These are phyloP conservation scores for Elongisporangium senticosum DNA, from an alignment of 352 stramenopile species.

Conservation along the genomic window DNA sequence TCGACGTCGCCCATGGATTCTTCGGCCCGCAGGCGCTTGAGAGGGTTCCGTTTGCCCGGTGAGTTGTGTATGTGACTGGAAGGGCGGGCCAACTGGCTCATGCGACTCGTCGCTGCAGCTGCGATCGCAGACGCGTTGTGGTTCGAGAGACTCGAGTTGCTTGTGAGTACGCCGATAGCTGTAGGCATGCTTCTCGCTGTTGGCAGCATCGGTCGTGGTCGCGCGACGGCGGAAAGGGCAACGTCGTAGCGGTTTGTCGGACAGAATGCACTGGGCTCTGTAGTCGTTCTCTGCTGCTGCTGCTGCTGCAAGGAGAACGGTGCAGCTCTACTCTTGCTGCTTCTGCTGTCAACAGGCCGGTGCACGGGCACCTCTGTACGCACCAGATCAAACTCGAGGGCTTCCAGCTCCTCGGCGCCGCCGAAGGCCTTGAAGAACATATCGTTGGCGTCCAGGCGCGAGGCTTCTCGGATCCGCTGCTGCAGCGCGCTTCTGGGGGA, in stretches of 20 bases:
- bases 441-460: conserved; percentile 36
- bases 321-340: conserved; percentile 1
- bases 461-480: conserved; percentile 42
- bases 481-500: conserved; percentile 32
- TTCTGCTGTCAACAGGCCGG: conserved; percentile 7
- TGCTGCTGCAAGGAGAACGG: neutral
- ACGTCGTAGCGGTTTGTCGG: neutral
- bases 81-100: conserved; percentile 36
- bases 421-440: conserved; percentile 72
- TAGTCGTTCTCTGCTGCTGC: conserved; percentile 5
- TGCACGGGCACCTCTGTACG: conserved; percentile 12
- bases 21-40: conserved; percentile 45
- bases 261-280: neutral
- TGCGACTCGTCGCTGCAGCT: conserved; percentile 2
- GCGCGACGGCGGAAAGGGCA: neutral
- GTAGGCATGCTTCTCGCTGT: neutral
- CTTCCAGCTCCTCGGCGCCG: conserved; percentile 35
- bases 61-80: conserved; percentile 33
- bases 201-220: neutral
- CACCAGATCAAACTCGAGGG: conserved; percentile 34
- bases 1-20: conserved; percentile 40
- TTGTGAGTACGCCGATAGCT: conserved; percentile 14
- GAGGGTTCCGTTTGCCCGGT: conserved; percentile 36
- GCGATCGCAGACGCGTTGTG: conserved; percentile 11
- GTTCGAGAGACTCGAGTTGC: conserved; percentile 3